Conservation (phyloP, 768 basidiomycete genomes). For the Pleurotus eryngii region DNA sequence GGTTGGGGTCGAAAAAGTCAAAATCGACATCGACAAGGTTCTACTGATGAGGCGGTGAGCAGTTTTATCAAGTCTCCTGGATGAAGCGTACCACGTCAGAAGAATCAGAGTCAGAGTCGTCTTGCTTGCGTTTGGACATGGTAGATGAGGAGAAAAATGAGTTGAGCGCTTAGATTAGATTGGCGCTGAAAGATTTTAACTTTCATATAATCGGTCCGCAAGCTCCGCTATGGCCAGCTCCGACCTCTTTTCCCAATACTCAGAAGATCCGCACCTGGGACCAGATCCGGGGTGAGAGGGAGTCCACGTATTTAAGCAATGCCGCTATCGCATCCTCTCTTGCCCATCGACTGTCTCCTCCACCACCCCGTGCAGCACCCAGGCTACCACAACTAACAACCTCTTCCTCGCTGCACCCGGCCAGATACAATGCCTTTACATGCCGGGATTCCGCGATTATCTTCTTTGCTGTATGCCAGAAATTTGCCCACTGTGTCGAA, state of each 20-base stretch:
- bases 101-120: conserved; percentile 51
- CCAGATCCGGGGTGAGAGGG: neutral
- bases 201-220: neutral
- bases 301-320: neutral
- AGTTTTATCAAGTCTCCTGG: conserved; percentile 8
- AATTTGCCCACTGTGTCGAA: neutral
- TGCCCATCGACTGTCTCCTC: neutral
- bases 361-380: neutral
- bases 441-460: neutral
- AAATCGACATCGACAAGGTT: conserved; percentile 84
- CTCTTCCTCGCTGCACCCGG: no score
- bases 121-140: conserved; percentile 29
- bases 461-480: no score
- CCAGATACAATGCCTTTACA: neutral
- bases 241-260: neutral
- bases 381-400: no score
- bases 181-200: neutral
- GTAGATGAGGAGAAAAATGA: neutral
- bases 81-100: conserved; percentile 26
- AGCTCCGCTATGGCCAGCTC: neutral
- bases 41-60: conserved; percentile 31
- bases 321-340: neutral
- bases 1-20: conserved; percentile 89
- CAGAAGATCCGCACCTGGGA: neutral
- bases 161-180: neutral